Conservation (phyloP, 179 eudicot genomes). For the Patellifolia procumbens region DNA sequence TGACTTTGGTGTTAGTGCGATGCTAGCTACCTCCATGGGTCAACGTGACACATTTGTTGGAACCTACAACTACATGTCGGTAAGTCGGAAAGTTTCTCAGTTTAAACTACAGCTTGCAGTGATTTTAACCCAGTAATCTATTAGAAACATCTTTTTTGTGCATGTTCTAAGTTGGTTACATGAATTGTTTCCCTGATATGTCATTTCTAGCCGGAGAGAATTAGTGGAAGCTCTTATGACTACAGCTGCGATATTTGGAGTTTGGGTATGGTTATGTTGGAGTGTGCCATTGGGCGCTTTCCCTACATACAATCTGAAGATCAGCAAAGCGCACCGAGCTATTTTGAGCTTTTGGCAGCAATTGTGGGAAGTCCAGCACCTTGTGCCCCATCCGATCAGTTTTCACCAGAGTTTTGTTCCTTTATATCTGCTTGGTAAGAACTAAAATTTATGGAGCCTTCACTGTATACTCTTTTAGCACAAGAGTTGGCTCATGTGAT, state of each 20-base stretch:
- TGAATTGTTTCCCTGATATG: background rate
- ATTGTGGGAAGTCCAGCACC: constrained; percentile 87
- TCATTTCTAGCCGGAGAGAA: constrained; percentile 82
- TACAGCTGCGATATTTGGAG: constrained; percentile 97
- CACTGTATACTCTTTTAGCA: background rate
- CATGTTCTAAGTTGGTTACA: background rate
- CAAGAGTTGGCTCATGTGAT: background rate
- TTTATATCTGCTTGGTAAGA: constrained; percentile 84
- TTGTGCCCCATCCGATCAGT: constrained; percentile 92
- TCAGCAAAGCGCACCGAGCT: constrained; percentile 72
- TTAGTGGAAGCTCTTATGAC: constrained; percentile 88
- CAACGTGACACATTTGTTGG: constrained; percentile 98
- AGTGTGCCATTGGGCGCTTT: constrained; percentile 97
- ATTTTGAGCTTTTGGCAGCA: constrained; percentile 85
- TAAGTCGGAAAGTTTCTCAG: constrained; percentile 37
- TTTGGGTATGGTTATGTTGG: constrained; percentile 88
- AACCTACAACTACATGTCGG: constrained; percentile 97
- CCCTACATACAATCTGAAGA: constrained; percentile 89
- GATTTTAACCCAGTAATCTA: background rate
- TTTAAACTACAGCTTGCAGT: background rate
- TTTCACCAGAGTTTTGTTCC: constrained; percentile 97
- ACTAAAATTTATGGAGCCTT: background rate
- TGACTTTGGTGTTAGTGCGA: constrained; percentile 97
- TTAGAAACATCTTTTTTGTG: background rate
- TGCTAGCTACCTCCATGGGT: constrained; percentile 89